Evolutionary conservation across 2,329 filamentous ascomycete species (phyloP), one percentile per base, ranked within the genome.

Genomic region (Aureobasidium pullulans): DNA sequence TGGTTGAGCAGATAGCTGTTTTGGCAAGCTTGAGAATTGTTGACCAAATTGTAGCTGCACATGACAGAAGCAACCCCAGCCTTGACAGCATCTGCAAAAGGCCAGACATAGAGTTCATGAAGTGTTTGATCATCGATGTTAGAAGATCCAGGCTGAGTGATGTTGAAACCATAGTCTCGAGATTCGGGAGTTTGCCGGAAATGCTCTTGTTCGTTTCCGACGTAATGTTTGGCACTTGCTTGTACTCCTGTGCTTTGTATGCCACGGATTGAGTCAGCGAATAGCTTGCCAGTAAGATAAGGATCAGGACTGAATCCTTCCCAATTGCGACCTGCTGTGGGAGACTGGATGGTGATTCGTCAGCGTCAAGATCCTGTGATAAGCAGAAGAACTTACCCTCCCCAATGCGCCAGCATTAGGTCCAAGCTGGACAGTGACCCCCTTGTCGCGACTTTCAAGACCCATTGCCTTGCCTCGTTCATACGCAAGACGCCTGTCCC

Each of bases 1-100:
- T 81, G 82, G 62, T 88, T 88, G 47, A 86, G 76, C 13, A 85
- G 71, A 66, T 84, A 84, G 60, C 81, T 83, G 67, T 89, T 89
- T n/a, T 63, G 60, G 34, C 62, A 64, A 0, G 74, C 81, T 65
- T 90, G 90, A 6, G 84, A 89, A 72, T 90, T 90, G 76, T 95
- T 95, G 71, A 90, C 69, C 76, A 84, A 62, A 16, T 70, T 65
- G 61, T 71, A 71, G 5, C 60, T 61, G 60, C 68, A 79, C 85
- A 87, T 87, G 39, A 86, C 71, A 0, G 79, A 81, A 0, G 76
- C 80, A 0, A 78, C 79, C 0, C 83, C 83, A 5, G 83, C 82
- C 6, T 71, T 75, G 3, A 88, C 71, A 0, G 81, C 80, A 61
- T 87, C 82, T 60, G 82, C 79, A 62, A 87, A 88, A 0, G 85